Conservation (phyloP, 2,329 filamentous ascomycete species). For the Aspergillus sp. region DNA sequence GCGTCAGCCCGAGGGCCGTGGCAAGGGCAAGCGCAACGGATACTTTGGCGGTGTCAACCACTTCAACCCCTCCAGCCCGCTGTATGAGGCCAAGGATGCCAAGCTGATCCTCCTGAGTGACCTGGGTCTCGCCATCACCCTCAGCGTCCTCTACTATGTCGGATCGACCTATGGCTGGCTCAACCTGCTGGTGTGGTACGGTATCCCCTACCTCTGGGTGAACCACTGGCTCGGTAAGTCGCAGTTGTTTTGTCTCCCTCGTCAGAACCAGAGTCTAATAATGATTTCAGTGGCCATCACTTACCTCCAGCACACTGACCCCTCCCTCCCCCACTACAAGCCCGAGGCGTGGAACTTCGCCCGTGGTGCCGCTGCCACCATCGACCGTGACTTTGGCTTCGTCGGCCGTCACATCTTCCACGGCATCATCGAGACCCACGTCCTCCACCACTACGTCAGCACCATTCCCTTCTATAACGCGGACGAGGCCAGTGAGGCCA, state of each 20-base stretch:
- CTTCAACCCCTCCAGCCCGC: conserved; percentile 81
- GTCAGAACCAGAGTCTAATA: conserved; percentile 12
- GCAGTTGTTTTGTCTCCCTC: not conserved
- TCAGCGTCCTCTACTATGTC: conserved; percentile 63
- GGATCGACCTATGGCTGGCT: conserved; percentile 75
- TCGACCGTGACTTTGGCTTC: conserved; percentile 96
- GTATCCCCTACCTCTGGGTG: conserved; percentile 92
- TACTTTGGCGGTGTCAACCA: conserved; percentile 82
- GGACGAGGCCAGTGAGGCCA: conserved; percentile 89
- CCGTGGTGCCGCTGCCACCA: conserved; percentile 89
- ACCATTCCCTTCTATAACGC: conserved; percentile 96
- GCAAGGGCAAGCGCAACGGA: conserved; percentile 88
- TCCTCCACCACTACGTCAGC: conserved; percentile 96
- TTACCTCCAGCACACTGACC: conserved; percentile 95
- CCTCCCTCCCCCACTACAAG: conserved; percentile 87
- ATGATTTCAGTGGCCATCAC: conserved; percentile 80
- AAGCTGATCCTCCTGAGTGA: conserved; percentile 85
- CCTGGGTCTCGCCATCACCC: conserved; percentile 68
- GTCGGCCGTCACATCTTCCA: conserved; percentile 87
- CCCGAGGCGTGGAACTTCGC: conserved; percentile 86
- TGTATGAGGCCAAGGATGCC: conserved; percentile 90
- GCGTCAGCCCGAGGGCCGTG: conserved; percentile 87
- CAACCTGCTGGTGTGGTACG: conserved; percentile 94
- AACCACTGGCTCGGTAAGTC: conserved; percentile 96
- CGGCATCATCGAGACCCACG: conserved; percentile 96